These are phyloP conservation scores for Larix sibirica DNA, from an alignment of 83 land plant genomes.

Conservation along the genomic window DNA sequence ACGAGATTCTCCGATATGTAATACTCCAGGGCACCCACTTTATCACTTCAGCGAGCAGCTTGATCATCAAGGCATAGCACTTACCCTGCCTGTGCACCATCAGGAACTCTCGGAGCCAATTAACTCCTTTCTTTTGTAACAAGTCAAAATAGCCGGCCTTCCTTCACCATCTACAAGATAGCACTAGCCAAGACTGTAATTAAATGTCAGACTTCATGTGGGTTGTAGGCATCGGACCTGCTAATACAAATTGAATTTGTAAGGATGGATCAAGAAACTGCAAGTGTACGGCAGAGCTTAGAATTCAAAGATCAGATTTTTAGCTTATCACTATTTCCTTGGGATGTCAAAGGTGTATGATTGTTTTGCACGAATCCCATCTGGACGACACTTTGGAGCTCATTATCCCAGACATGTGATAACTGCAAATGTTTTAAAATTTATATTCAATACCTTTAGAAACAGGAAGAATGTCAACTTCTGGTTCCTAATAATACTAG, in stretches of 20 bases:
- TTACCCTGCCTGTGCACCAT: background rate
- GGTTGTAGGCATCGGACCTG: conserved; percentile 30
- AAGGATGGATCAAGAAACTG: background rate
- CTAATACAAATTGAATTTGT: conserved; percentile 11
- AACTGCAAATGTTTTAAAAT: conserved; percentile 5
- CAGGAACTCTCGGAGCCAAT: conserved; percentile 1
- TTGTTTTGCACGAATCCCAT: conserved; percentile 3
- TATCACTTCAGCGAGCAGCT: background rate
- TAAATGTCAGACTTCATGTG: conserved; percentile 21
- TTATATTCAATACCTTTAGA: background rate
- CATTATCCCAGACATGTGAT: conserved; percentile 30
- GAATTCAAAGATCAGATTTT: background rate
- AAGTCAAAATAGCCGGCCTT: background rate
- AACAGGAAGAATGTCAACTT: background rate
- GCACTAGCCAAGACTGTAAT: background rate
- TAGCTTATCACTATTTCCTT: conserved; percentile 3
- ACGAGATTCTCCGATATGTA: background rate
- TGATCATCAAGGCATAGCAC: background rate
- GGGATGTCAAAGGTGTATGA: conserved; percentile 16
- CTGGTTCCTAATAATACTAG: background rate
- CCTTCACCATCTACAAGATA: background rate
- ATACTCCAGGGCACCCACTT: background rate
- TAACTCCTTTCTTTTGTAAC: background rate
- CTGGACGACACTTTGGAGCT: conserved; percentile 4
- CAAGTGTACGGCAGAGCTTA: background rate